A percentile compares a stretch with the other conserved stretches of the same genome.
These are phyloP conservation scores for Clarireedia hainanense DNA, from an alignment of 2,329 filamentous ascomycete species.

Conservation along the genomic window DNA sequence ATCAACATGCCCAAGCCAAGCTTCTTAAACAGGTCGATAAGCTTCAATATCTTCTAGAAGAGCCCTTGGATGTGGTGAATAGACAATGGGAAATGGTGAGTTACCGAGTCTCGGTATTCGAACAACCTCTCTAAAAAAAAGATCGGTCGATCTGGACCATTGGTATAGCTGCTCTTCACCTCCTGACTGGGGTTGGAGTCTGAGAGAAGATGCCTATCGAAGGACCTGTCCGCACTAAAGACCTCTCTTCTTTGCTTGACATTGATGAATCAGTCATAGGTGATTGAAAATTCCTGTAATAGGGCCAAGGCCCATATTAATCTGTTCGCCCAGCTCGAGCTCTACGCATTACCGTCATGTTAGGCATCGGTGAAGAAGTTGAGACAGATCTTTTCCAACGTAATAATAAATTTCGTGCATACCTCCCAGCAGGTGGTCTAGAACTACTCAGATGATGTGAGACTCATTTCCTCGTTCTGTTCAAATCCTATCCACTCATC, in stretches of 20 bases:
- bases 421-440: background rate
- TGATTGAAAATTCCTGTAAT: background rate
- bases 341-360: background rate
- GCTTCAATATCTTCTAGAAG: slow-evolving; percentile 13
- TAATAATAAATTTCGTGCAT: background rate
- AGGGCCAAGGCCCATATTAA: no score
- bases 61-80: slow-evolving; percentile 13
- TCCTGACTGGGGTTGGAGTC: slow-evolving; percentile 7
- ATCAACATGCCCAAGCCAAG: slow-evolving; percentile 7
- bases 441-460: background rate
- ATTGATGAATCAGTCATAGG: background rate
- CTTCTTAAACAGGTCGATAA: slow-evolving; percentile 15
- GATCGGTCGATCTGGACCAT: background rate
- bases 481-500: background rate
- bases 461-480: background rate
- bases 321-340: background rate
- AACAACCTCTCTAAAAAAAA: background rate
- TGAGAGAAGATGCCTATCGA: slow-evolving; percentile 25
- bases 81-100: slow-evolving; percentile 15
- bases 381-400: background rate
- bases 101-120: background rate
- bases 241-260: slow-evolving; percentile 12
- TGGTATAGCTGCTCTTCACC: background rate
- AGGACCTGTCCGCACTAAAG: slow-evolving; percentile 21
- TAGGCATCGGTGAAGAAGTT: background rate